phyloP scores from a whole-genome alignment of 441 rosid species.

The Gossypium davidsonii region DNA sequence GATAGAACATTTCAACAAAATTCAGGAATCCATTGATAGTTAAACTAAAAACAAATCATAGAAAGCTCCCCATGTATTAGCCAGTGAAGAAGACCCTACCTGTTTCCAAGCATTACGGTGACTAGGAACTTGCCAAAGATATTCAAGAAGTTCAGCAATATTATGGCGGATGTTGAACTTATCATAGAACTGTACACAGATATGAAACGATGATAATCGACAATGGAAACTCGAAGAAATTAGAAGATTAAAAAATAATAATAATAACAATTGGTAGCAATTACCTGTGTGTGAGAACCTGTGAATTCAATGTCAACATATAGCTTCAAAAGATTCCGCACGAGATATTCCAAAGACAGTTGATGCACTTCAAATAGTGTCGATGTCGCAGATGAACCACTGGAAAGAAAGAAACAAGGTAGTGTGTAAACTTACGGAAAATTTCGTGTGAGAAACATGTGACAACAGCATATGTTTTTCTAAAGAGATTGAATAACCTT shows the following conservation, averaged over 20 bases:
- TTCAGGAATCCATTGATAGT: background rate
- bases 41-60: background rate
- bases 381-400: constrained; percentile 79
- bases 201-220: background rate
- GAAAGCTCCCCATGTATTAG: background rate
- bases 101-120: constrained; percentile 95
- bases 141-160: constrained; percentile 95
- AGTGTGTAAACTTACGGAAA: constrained; percentile 1
- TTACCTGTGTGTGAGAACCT: constrained; percentile 96
- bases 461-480: background rate
- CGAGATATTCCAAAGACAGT: constrained; percentile 86
- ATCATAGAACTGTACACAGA: constrained; percentile 79
- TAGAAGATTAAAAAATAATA: background rate
- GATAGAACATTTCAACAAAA: constrained; percentile 12
- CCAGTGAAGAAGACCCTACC: constrained; percentile 37
- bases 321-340: constrained; percentile 90
- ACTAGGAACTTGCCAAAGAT: constrained; percentile 98
- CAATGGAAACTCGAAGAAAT: background rate
- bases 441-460: background rate
- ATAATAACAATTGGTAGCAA: constrained; percentile 13
- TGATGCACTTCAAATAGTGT: constrained; percentile 91
- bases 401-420: constrained; percentile 31
- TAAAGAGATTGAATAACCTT: constrained; percentile 38
- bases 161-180: constrained; percentile 97
- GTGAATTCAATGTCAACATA: constrained; percentile 99